Base-by-base conservation (phyloP, 495 filamentous ascomycete species). In the Staphylotrichum longicolle region DNA sequence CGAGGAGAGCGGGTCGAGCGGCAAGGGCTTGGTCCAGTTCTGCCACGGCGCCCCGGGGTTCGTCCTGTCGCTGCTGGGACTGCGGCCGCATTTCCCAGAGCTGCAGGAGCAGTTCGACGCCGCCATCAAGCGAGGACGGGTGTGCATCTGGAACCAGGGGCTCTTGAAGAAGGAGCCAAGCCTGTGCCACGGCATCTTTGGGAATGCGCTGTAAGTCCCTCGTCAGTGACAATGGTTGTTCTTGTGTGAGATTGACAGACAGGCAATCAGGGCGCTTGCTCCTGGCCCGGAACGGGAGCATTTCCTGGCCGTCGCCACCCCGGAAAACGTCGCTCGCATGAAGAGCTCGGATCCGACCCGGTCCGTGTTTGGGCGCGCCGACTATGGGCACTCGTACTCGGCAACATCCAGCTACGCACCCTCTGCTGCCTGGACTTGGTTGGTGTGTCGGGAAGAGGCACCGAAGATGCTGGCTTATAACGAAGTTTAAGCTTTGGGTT, bases 1-100 rank as follows among this genome's bases (percentile, higher is more conserved):
- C 4, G 66, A 71, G 40, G 62, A 63, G 11, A 27, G 47, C 37
- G 62, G 56, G 7, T 20, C 35, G 1, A 44, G 50, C 2, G 65
- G 65, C 14, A 77, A 74, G 34, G 71, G 69, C 0, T 75, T 87
- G 3, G 84, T 88, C 3, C 86, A 88, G 70, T 82, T 87, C 67
- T 88, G 86, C 67, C 86, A 88, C 65, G 86, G 86, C 12, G 86
- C 83, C 2, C 83, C 86, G 1, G 86, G 85, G 0, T 78, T 87
- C n/a, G 68, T 85, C 0, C 27, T 80, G 4, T 83, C 83, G 15
- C 75, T 88, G 20, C 12, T 74, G 1, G 74, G 78, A 6, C 73
- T 88, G 56, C 62, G 73, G 34, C 66, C 74, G 30, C 70, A 76
- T 61, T 87, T 86, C 62, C 80, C 83, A 0, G 63, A 57, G 4